Conservation (phyloP, 148 eudicot species). For the Heliamphora exappendiculata region DNA sequence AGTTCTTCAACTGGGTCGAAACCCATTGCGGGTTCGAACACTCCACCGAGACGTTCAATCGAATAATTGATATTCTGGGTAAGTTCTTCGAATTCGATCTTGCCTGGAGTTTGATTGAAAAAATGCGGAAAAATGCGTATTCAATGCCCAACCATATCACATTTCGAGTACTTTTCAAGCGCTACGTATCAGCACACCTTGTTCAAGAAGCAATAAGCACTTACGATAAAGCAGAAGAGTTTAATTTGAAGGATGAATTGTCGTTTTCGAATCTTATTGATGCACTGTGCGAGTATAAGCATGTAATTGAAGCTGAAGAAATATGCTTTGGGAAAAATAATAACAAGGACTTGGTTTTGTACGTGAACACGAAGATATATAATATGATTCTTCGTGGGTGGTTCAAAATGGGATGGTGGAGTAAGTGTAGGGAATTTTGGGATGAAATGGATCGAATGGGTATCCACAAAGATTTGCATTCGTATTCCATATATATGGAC, state of each 20-base stretch:
- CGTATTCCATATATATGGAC: conserved; percentile 91
- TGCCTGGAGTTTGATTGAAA: conserved; percentile 53
- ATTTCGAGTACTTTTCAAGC: conserved; percentile 68
- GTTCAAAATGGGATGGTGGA: conserved; percentile 84
- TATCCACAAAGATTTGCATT: conserved; percentile 59
- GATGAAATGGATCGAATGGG: conserved; percentile 77
- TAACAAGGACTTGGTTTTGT: conserved; percentile 15
- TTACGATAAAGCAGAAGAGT: conserved; percentile 44
- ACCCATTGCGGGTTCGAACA: conserved; percentile 44
- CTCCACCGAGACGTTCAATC: conserved; percentile 67
- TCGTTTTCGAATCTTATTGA: conserved; percentile 76
- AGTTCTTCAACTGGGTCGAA: conserved; percentile 80
- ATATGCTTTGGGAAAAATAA: conserved; percentile 38
- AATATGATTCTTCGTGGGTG: conserved; percentile 89
- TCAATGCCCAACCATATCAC: conserved; percentile 59
- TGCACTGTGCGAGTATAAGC: conserved; percentile 87
- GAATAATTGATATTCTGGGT: conserved; percentile 72
- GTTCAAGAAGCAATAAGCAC: conserved; percentile 62
- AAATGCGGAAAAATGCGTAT: conserved; percentile 32
- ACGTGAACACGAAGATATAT: conserved; percentile 46
- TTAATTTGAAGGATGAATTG: conserved; percentile 58
- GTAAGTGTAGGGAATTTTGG: conserved; percentile 88
- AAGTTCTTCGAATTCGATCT: conserved; percentile 86
- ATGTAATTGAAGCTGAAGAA: conserved; percentile 86
- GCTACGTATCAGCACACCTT: conserved; percentile 67